Evolutionary conservation across 2,329 filamentous ascomycete species (phyloP).

Genomic region (Aureobasidium sp.): DNA sequence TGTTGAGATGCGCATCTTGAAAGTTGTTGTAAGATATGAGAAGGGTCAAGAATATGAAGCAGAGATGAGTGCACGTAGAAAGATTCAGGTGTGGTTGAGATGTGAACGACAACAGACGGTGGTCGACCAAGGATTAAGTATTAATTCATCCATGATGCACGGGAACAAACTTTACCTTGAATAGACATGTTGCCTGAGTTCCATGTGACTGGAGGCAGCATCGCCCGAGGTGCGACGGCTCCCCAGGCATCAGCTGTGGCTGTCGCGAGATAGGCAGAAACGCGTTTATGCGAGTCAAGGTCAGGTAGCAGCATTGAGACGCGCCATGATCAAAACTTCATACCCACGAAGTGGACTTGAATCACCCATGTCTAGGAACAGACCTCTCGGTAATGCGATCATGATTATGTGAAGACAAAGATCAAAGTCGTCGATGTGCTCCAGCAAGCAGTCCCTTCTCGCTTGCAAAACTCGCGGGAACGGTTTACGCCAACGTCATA

Average conservation of each 20-base stretch:
- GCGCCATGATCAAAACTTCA: not conserved
- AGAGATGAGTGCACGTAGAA: not conserved
- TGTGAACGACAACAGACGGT: not conserved
- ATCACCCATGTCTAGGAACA: no score
- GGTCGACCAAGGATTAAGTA: not conserved
- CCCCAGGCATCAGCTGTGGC: constrained; percentile 2
- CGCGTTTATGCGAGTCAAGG: not conserved
- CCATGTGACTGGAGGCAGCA: not conserved
- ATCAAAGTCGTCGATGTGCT: not conserved
- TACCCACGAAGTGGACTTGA: no score
- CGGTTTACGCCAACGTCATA: not conserved
- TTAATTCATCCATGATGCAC: not conserved
- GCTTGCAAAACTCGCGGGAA: constrained; percentile 2
- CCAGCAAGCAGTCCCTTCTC: not conserved
- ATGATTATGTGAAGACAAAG: not conserved
- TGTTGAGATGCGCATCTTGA: constrained; percentile 1
- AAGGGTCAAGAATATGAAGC: not conserved
- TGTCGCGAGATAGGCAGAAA: not conserved
- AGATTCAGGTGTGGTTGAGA: not conserved
- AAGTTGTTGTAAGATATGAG: no score
- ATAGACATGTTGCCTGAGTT: not conserved
- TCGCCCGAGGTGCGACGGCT: not conserved
- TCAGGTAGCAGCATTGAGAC: not conserved
- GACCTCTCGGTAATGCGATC: not conserved
- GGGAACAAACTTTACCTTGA: not conserved